Base-by-base conservation (phyloP, 805 yeast genomes). In the Lachancea mirantina region DNA sequence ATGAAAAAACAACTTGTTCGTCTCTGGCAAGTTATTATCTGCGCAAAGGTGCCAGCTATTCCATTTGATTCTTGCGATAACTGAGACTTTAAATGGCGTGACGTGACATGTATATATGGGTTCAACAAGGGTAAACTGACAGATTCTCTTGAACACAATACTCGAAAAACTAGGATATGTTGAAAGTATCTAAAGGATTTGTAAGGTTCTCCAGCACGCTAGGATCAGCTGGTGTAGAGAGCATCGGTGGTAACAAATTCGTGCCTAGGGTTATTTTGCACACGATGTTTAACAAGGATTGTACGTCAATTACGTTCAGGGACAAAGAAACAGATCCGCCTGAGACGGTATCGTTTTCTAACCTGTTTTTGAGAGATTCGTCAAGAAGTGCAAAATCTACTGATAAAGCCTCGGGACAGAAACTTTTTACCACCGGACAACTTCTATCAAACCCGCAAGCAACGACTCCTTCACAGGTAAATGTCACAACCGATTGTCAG, bases 321-420 rank as follows among this genome's bases (percentile, higher is more conserved):
- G 35, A 38, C 4, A 32, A 41, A 15, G 49, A 46, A 24, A 19
- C 30, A 13, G 32, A 35, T 17, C 41, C 39, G 16, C 49, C 52
- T 11, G 41, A 45, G 14, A 42, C 52, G 8, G 61, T 67, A 18
- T 52, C 62, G 18, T 72, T 61, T 51, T 68, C 61, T 43, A 73
- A 70, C 31, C 55, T 70, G 1, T 79, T 82, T 43, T 60, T 83
- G 13, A 65, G 89, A 47, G 94, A 82, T 46, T 66, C 84, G 0
- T 76, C 84, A 28, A 48, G 53, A 4, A 57, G 72, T 9, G 41
- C 58, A 1, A 47, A 45, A 8, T 72, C 82, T 0, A 63, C 78
- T 4, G 83, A 82, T 41, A 58, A 63, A 3, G 48, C 55, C 16
- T 68, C 83, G 0, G 67, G 68, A 13, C 88, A 81, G 48, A 81